Evolutionary conservation across 1,284 basidiomycete species (phyloP), one percentile per base, ranked within the genome.

Genomic region (Trichosporon sp.): DNA sequence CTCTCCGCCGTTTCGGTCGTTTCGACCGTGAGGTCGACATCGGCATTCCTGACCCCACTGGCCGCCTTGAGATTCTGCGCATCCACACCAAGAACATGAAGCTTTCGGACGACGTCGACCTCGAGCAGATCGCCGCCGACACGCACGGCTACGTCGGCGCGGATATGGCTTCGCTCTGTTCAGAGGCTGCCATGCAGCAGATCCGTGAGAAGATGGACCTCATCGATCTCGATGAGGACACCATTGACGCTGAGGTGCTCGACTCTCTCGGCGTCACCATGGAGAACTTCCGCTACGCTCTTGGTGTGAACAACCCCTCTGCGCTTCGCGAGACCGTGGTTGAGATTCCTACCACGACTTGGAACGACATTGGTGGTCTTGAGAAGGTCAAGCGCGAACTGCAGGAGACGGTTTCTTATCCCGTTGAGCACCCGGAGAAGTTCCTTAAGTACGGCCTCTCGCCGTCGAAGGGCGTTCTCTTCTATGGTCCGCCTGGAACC

Each of bases 31-130:
- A 99, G 86, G 92, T 99, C 74, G 96, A 99, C 85, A 99, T 99
- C 75, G 94, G 97, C 81, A 98, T 99, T 75, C 97, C 96, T 66
- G 96, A 99, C 84, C 95, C 96, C 0, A 98, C 95, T 70, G 95
- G 96, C 69, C 96, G 97, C 84, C 89, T 98, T 60, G 96, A 99
- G 84, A 98, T 99, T 77, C 89, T 99, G 72, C 92, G 96, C 72
- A 99, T 99, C 75, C 96, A 98, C 87, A 99, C 97, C 70, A 99
- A 98, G 90, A 99, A 99, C 87, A 99, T 99, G 96, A 99, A 98
- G 85, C 87, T 99, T 58, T 89, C 84, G n/a, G 95, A 98, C 69
- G 97, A 99, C 77, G 96, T 99, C 63, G 97, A 99, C 78, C 88
- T 99, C 68, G 96, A 99, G 83, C 93, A 96, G 86, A 98, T 99